These are phyloP conservation scores for Recurvomyces mirabilis DNA, from an alignment of 495 filamentous ascomycete species.

Conservation along the genomic window DNA sequence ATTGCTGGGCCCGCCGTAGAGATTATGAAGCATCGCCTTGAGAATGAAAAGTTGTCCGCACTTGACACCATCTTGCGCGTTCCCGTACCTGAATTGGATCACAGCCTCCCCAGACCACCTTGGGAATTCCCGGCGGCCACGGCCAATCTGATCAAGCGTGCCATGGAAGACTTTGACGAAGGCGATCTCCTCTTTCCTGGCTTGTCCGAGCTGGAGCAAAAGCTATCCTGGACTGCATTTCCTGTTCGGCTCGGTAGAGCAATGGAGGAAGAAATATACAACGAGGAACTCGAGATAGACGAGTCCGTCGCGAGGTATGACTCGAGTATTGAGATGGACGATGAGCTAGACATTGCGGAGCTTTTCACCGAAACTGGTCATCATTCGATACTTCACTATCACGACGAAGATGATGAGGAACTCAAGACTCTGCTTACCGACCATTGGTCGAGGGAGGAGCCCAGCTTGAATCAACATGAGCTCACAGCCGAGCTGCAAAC, in stretches of 20 bases:
- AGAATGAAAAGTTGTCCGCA: constrained; percentile 42
- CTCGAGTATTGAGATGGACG: constrained; percentile 12
- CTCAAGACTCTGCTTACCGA: constrained; percentile 29
- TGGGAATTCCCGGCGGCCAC: constrained; percentile 18
- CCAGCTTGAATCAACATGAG: not conserved
- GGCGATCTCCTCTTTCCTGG: constrained; percentile 34
- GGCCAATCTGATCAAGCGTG: constrained; percentile 15
- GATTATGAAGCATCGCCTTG: no score
- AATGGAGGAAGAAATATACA: constrained; percentile 17
- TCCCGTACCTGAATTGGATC: constrained; percentile 7
- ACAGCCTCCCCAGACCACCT: not conserved
- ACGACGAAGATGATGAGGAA: constrained; percentile 39
- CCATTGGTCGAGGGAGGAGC: no score
- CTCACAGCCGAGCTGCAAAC: not conserved
- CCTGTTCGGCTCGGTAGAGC: constrained; percentile 26
- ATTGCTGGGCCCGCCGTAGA: no score
- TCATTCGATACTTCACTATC: constrained; percentile 39
- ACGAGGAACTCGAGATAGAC: constrained; percentile 31
- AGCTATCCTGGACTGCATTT: constrained; percentile 35
- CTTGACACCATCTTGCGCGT: constrained; percentile 49
- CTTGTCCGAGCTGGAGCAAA: constrained; percentile 32
- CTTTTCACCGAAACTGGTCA: constrained; percentile 43
- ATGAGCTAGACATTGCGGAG: constrained; percentile 25
- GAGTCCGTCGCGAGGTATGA: constrained; percentile 23
- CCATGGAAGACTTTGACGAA: constrained; percentile 23